Conservation (phyloP, 768 basidiomycete genomes). For the Lactifluus subvellereus region DNA sequence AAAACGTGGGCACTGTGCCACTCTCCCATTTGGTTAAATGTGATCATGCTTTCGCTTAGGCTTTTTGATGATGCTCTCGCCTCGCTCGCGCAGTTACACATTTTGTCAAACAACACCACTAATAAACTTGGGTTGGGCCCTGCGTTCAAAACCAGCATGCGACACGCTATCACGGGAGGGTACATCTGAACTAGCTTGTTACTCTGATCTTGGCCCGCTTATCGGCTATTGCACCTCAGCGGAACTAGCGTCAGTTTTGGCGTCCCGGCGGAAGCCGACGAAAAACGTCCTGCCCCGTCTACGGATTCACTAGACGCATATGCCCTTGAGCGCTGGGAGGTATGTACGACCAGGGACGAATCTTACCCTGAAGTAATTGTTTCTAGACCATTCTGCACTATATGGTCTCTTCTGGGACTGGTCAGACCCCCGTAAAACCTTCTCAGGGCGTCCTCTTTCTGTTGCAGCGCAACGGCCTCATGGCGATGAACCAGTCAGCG, state of each 20-base stretch:
- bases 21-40: slow-evolving; percentile 10
- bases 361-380: slow-evolving; percentile 1
- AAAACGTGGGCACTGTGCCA: slow-evolving; percentile 47
- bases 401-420: slow-evolving; percentile 91
- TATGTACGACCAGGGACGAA: slow-evolving; percentile 29
- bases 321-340: slow-evolving; percentile 90
- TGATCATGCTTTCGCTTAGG: slow-evolving; percentile 36
- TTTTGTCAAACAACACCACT: slow-evolving; percentile 48
- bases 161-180: slow-evolving; percentile 88
- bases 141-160: slow-evolving; percentile 71
- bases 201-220: background rate
- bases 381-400: slow-evolving; percentile 89
- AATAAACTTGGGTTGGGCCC: slow-evolving; percentile 64
- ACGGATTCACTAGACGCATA: slow-evolving; percentile 69
- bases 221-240: slow-evolving; percentile 33
- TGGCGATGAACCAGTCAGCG: slow-evolving; percentile 64
- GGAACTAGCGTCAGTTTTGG: slow-evolving; percentile 82
- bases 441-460: slow-evolving; percentile 81
- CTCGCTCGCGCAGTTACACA: slow-evolving; percentile 62
- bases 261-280: slow-evolving; percentile 60
- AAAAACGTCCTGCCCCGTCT: slow-evolving; percentile 48
- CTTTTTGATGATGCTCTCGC: slow-evolving; percentile 63
- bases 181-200: slow-evolving; percentile 32
- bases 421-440: slow-evolving; percentile 67
- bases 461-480: slow-evolving; percentile 78